Base-by-base conservation (phyloP, 2,329 filamentous ascomycete species). In the Helotiales sp. region DNA sequence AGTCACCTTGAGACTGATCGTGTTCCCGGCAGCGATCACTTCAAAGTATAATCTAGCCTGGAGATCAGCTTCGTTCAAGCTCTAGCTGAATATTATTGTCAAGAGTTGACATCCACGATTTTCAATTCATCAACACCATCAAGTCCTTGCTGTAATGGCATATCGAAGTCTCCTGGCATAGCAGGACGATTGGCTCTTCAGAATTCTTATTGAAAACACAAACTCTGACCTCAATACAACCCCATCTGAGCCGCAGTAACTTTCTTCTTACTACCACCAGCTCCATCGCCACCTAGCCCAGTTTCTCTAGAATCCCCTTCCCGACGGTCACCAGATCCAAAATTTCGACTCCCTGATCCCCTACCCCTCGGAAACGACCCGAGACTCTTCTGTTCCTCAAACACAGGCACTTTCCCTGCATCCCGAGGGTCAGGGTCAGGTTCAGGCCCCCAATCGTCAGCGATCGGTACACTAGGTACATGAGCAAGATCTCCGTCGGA, bases 331-430 rank as follows among this genome's bases (percentile, higher is more conserved):
- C 30, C 19, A 17, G 30, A 22, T 24, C 25, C 24, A 8, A 34
- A 40, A 5, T 5, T 22, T 2, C 13, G 46, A 31, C 15, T 48
- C 19, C 25, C 34, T 19, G 27, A 12, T 4, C 25, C 40, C 17
- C 25, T 44, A 5, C 44, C 22, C 36, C 46, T 31, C 4, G 53
- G 53, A 22, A 59, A 55, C 1, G 27, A 33, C 10, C 63, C 58
- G 9, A 63, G 36, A 47, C 49, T 60, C 44, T 65, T 63, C 31
- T 55, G 63, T 36, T 65, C 63, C 2, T 59, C 54, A 15, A 55
- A 31, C 15, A 49, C 33, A 12, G 38, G 38, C 8, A 54, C 48
- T 36, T 62, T 59, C 6, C 52, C 42, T 5, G 7, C 34, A 31
- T 64, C 62, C 36, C 57, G 52, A 17, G 42, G 30, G 22, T 62